phyloP scores from a whole-genome alignment of 352 stramenopile genomes.

The Pythium coloratum region DNA sequence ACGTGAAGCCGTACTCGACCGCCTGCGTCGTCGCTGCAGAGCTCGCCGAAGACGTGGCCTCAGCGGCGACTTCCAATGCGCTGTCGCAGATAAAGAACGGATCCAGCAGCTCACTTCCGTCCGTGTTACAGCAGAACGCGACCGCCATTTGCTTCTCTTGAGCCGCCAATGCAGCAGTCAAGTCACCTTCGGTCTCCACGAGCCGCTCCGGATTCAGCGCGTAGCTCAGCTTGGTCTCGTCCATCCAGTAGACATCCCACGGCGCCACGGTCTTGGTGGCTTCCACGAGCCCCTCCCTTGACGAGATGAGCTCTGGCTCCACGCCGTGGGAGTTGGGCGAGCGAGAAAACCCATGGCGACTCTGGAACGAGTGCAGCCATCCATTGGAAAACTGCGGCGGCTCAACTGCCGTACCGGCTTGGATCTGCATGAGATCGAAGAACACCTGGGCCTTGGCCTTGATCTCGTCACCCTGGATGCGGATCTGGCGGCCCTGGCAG shows the following conservation, averaged over 20 bases:
- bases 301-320: constrained; percentile 48
- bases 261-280: constrained; percentile 46
- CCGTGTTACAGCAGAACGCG: constrained; percentile 62
- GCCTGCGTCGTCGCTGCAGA: not conserved
- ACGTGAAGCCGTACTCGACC: constrained; percentile 49
- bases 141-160: constrained; percentile 47
- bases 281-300: constrained; percentile 41
- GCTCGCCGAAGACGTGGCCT: not conserved
- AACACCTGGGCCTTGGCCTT: constrained; percentile 70
- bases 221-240: constrained; percentile 67
- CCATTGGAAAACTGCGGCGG: constrained; percentile 85
- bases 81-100: constrained; percentile 64
- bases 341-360: constrained; percentile 63
- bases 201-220: constrained; percentile 16
- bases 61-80: constrained; percentile 25
- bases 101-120: constrained; percentile 67
- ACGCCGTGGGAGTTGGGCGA: constrained; percentile 27
- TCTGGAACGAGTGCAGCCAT: constrained; percentile 85
- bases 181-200: not conserved
- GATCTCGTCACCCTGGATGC: constrained; percentile 71
- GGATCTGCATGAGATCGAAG: constrained; percentile 59
- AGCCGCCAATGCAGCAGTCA: not conserved
- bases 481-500: constrained; percentile 55
- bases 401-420: constrained; percentile 21
- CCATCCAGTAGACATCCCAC: constrained; percentile 74